phyloP scores from a whole-genome alignment of 2,329 filamentous ascomycete species.

The Beauveria sp. region DNA sequence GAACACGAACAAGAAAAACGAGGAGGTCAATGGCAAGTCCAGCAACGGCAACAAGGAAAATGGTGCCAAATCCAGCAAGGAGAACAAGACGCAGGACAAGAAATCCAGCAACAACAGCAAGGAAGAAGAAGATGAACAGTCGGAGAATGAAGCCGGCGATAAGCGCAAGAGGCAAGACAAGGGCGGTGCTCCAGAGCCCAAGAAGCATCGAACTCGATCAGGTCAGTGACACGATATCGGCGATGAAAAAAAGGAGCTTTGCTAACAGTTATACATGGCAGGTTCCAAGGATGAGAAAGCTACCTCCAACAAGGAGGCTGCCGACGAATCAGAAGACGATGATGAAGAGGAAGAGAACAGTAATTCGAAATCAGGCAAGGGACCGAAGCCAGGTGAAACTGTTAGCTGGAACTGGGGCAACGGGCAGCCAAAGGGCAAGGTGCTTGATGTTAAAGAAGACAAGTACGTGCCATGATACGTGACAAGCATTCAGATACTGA shows the following conservation, averaged over 20 bases:
- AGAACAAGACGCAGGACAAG: no score
- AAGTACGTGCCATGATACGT: neutral
- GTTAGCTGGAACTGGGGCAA: conserved; percentile 41
- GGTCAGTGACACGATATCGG: conserved; percentile 15
- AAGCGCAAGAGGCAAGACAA: conserved; percentile 21
- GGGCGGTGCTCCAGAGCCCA: conserved; percentile 20
- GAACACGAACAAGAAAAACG: neutral
- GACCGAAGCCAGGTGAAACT: conserved; percentile 32
- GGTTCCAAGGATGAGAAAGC: neutral
- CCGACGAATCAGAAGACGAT: conserved; percentile 11
- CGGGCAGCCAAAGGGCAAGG: conserved; percentile 35
- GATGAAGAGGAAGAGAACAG: conserved; percentile 16
- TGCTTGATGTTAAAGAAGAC: conserved; percentile 33
- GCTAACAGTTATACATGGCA: neutral
- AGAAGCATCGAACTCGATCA: conserved; percentile 25
- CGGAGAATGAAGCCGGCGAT: conserved; percentile 15
- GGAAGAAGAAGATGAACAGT: conserved; percentile 6
- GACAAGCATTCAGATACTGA: neutral
- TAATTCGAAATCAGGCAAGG: conserved; percentile 19
- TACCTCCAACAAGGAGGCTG: conserved; percentile 11
- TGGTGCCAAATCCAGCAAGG: neutral
- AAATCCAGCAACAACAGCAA: neutral
- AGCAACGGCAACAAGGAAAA: neutral
- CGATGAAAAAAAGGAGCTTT: conserved; percentile 12
- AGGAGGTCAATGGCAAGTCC: neutral